Conservation (phyloP, 441 rosid genomes). For the Jatropha podagrica region DNA sequence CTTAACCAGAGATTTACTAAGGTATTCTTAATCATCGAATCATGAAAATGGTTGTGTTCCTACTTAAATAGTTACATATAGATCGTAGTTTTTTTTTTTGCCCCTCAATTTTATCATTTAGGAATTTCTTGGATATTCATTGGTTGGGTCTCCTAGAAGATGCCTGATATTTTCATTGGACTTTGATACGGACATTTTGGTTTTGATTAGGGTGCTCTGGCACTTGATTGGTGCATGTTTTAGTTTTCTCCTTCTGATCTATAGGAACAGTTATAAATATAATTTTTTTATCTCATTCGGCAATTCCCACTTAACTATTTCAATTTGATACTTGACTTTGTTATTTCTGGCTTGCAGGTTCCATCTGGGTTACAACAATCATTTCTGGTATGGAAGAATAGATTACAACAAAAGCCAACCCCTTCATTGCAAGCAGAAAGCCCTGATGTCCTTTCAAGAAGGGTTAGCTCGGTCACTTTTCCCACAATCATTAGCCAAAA, state of each 20-base stretch:
- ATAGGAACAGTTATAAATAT: not conserved
- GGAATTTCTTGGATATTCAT: not conserved
- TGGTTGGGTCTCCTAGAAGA: not conserved
- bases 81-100: not conserved
- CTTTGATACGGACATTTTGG: not conserved
- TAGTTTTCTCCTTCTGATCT: not conserved
- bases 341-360: conserved; percentile 43
- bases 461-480: conserved; percentile 38
- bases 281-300: not conserved
- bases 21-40: not conserved
- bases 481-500: conserved; percentile 29
- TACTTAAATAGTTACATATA: not conserved
- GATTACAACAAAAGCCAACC: conserved; percentile 31
- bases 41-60: not conserved
- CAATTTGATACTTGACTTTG: not conserved
- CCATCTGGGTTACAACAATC: conserved; percentile 53
- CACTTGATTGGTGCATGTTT: not conserved
- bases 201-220: not conserved
- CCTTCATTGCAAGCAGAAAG: conserved; percentile 22
- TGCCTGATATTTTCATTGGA: not conserved
- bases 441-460: conserved; percentile 20
- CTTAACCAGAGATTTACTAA: not conserved
- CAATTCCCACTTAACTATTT: too few relatives aligned
- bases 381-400: conserved; percentile 49
- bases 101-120: not conserved